These are phyloP conservation scores for Tubosaeta sp. DNA, from an alignment of 768 basidiomycete species.

Conservation along the genomic window DNA sequence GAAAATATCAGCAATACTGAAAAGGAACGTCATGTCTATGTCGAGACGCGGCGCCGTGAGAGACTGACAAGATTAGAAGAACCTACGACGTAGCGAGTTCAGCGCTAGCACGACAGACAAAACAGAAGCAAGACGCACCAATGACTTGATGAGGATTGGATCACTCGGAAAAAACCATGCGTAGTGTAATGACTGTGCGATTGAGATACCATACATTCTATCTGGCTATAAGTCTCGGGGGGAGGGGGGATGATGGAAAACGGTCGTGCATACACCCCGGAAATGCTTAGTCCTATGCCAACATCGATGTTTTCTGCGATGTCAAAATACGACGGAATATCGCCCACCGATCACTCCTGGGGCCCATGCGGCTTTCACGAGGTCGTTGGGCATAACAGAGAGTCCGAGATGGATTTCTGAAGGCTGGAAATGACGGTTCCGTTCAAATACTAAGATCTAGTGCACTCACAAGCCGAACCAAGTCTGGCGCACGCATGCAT, in stretches of 20 bases:
- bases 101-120: background rate
- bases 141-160: background rate
- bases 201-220: conserved; percentile 11
- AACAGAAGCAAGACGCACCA: conserved; percentile 2
- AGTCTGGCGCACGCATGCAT: conserved; percentile 2
- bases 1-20: conserved; percentile 1
- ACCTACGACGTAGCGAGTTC: conserved; percentile 3
- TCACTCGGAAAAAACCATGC: conserved; percentile 6
- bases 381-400: conserved; percentile 3
- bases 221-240: background rate
- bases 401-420: background rate
- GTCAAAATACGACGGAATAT: background rate
- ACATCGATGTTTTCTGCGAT: background rate
- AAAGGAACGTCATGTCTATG: background rate
- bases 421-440: background rate
- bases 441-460: too few species aligned
- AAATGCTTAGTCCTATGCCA: conserved; percentile 1
- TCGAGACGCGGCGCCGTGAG: background rate
- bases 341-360: conserved; percentile 11
- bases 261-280: conserved; percentile 1
- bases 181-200: conserved; percentile 5
- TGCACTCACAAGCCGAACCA: conserved; percentile 22
- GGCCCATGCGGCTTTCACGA: conserved; percentile 7
- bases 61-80: conserved; percentile 10
- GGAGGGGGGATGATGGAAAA: background rate